A percentile compares a stretch with the other conserved stretches of the same genome.
These are phyloP conservation scores for Lathyrus sativus DNA, from an alignment of 306 rosid genomes.

Conservation along the genomic window DNA sequence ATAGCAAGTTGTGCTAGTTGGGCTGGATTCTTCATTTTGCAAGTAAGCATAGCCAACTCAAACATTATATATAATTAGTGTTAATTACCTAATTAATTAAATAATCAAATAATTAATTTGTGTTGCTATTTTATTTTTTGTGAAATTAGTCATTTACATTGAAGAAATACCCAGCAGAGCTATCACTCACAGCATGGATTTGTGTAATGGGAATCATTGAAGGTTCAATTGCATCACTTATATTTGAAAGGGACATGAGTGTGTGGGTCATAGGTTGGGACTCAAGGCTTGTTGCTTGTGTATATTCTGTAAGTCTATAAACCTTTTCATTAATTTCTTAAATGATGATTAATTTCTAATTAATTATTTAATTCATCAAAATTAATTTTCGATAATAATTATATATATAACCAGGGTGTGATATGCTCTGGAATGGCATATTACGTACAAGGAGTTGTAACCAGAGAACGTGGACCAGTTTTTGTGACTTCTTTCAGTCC, in stretches of 20 bases:
- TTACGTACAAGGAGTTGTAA: constrained; percentile 87
- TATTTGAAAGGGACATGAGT: constrained; percentile 69
- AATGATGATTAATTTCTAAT: not conserved
- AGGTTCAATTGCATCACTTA: constrained; percentile 66
- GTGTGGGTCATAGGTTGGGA: constrained; percentile 95
- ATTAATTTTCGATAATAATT: not conserved
- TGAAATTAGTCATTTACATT: constrained; percentile 72
- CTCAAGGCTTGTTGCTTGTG: constrained; percentile 91
- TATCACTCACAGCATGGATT: constrained; percentile 93
- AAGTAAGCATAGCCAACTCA: constrained; percentile 49
- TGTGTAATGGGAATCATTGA: constrained; percentile 74
- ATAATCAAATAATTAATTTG: constrained; percentile 11
- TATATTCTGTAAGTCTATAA: constrained; percentile 71
- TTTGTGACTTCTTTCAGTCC: constrained; percentile 95
- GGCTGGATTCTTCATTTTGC: constrained; percentile 93
- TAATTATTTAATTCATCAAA: not conserved
- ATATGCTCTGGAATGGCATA: constrained; percentile 95
- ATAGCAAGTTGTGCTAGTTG: constrained; percentile 73
- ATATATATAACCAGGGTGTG: constrained; percentile 61
- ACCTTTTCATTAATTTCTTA: not conserved
- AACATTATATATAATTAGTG: not conserved
- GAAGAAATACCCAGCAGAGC: constrained; percentile 89
- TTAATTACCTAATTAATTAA: not conserved
- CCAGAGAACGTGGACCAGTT: constrained; percentile 84
- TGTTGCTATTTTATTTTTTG: not conserved